A percentile compares a stretch with the other conserved stretches of the same genome.
phyloP scores from a whole-genome alignment of 257 asterid species.

The Orobanche coerulescens region DNA sequence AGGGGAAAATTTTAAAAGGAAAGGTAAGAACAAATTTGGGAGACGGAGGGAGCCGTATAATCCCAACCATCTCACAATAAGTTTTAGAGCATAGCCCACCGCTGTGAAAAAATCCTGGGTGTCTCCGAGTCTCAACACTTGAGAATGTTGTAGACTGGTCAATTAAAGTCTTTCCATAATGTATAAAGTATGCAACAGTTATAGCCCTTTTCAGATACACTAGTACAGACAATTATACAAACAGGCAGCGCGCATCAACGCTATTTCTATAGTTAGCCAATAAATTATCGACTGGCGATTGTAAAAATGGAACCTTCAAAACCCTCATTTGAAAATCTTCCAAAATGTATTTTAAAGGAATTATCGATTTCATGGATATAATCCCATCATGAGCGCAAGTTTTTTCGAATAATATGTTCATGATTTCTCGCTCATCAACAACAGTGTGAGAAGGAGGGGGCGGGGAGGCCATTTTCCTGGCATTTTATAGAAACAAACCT shows the following conservation, averaged over 20 bases:
- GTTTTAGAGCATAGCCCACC: no score
- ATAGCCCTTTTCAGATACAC: background rate
- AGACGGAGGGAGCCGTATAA: no score
- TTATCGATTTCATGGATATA: background rate
- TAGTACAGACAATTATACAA: conserved; percentile 21
- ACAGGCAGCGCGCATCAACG: conserved; percentile 16
- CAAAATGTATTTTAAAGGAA: background rate
- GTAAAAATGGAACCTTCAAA: background rate
- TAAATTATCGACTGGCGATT: background rate
- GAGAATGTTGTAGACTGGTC: background rate
- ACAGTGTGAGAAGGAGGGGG: background rate
- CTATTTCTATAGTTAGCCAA: background rate
- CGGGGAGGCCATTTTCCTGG: background rate
- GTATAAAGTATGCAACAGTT: background rate
- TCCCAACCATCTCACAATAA: no score
- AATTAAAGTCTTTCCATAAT: background rate
- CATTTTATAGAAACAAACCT: background rate
- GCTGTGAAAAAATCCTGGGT: no score
- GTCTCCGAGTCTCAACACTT: background rate
- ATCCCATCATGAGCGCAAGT: no score
- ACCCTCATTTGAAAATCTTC: background rate
- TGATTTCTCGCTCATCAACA: background rate
- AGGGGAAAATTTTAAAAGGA: no score
- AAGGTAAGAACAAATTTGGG: no score
- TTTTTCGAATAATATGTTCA: background rate